Percentiles rank a stretch among this genome's conserved stretches.
These are phyloP conservation scores for Sungouiella blattae DNA, from an alignment of 805 yeast species.

Conservation along the genomic window DNA sequence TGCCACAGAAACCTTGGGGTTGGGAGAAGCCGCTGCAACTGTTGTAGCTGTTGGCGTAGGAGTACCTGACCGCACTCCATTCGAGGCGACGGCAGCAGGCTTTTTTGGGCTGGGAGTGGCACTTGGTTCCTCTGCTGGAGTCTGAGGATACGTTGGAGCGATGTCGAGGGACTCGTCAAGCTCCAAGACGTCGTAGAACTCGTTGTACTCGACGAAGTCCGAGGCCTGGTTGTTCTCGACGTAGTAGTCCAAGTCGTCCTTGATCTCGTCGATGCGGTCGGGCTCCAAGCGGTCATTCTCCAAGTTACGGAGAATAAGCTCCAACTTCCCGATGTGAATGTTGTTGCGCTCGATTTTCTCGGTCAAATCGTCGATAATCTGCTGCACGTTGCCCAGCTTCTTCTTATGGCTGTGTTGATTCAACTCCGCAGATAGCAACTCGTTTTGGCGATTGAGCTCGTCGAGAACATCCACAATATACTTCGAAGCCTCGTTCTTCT, in stretches of 20 bases:
- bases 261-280: constrained; percentile 68
- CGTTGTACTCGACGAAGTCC: constrained; percentile 91
- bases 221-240: constrained; percentile 92
- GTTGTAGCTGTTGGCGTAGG: background rate
- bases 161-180: constrained; percentile 43
- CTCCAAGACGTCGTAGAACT: constrained; percentile 82
- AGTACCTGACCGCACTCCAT: background rate
- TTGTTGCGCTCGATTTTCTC: constrained; percentile 68
- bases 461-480: constrained; percentile 72
- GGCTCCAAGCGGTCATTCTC: constrained; percentile 74
- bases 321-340: constrained; percentile 75
- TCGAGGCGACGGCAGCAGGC: background rate
- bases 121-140: constrained; percentile 4
- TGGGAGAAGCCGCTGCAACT: background rate
- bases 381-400: constrained; percentile 54
- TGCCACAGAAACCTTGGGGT: background rate
- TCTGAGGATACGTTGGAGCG: constrained; percentile 2
- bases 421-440: constrained; percentile 69
- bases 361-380: constrained; percentile 59
- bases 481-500: constrained; percentile 66
- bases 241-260: constrained; percentile 88
- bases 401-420: constrained; percentile 38
- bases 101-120: background rate
- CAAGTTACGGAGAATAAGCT: constrained; percentile 67
- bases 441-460: constrained; percentile 78